Percentiles rank a stretch among this genome's conserved stretches.
These are phyloP conservation scores for Gautieria morchelliformis DNA, from an alignment of 768 basidiomycete species.

Conservation along the genomic window DNA sequence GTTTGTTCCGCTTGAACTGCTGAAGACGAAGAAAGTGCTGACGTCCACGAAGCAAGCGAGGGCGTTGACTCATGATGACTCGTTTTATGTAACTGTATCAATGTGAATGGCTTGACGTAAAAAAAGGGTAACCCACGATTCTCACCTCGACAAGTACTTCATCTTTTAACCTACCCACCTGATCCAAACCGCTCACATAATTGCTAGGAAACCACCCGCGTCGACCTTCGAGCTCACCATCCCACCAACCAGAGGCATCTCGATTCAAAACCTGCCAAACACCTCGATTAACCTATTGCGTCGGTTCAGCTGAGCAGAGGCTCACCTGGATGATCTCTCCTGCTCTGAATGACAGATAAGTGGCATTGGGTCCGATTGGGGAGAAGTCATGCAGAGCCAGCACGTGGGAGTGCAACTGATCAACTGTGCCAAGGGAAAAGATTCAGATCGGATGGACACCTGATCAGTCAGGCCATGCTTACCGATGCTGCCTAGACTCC, in stretches of 20 bases:
- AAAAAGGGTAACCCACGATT: not conserved
- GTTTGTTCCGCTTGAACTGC: not conserved
- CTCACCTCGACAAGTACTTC: slow-evolving; percentile 7
- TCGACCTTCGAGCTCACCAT: slow-evolving; percentile 82
- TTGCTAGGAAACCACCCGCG: slow-evolving; percentile 99
- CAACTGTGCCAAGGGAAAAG: not conserved
- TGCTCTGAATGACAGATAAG: slow-evolving; percentile 80
- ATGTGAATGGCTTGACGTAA: not conserved
- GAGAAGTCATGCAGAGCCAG: slow-evolving; percentile 88
- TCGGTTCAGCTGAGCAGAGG: not conserved
- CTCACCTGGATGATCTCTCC: slow-evolving; percentile 52
- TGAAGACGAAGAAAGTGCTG: not conserved
- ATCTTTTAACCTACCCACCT: slow-evolving; percentile 6
- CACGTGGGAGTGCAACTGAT: slow-evolving; percentile 49
- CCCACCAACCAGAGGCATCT: slow-evolving; percentile 95
- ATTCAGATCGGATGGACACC: not conserved
- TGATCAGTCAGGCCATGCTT: not conserved
- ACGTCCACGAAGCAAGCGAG: slow-evolving; percentile 7
- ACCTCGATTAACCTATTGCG: not conserved
- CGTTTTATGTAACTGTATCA: not conserved
- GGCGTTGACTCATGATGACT: not conserved
- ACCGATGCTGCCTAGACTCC: slow-evolving; percentile 5
- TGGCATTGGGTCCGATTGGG: slow-evolving; percentile 60
- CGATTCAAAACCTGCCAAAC: slow-evolving; percentile 63
- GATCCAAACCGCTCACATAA: slow-evolving; percentile 54